These are phyloP conservation scores for Talaromyces sp. DNA, from an alignment of 2,329 filamentous ascomycete species.

Conservation along the genomic window DNA sequence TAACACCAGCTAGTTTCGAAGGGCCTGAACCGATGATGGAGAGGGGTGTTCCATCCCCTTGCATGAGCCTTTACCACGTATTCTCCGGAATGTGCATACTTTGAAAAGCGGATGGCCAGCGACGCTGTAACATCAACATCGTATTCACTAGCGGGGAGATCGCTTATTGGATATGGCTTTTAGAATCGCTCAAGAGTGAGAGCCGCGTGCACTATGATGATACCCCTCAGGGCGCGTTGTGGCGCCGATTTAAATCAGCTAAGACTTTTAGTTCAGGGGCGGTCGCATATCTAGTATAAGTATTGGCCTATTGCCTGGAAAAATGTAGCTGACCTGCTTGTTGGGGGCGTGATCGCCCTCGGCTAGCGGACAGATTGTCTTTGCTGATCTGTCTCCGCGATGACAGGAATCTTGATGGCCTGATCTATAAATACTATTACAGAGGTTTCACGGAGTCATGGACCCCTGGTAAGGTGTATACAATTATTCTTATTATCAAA, in stretches of 20 bases:
- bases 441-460: too few species aligned
- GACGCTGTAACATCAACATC: constrained; percentile 7
- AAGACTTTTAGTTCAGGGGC: neutral
- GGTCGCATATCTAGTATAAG: neutral
- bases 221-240: neutral
- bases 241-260: neutral
- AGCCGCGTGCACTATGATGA: neutral
- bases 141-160: neutral
- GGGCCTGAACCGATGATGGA: neutral
- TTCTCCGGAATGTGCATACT: neutral
- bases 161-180: neutral
- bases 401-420: too few species aligned
- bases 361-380: too few species aligned
- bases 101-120: neutral
- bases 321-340: too few species aligned
- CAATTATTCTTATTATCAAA: too few species aligned
- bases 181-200: neutral
- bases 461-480: too few species aligned
- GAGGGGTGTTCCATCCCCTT: neutral
- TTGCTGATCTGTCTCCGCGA: too few species aligned
- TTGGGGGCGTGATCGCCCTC: neutral
- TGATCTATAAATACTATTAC: too few species aligned
- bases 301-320: neutral
- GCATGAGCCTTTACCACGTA: neutral
- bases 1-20: neutral